A percentile compares a stretch with the other conserved stretches of the same genome.
These are phyloP conservation scores for Coprinellus micaceus DNA, from an alignment of 768 basidiomycete species.

Conservation along the genomic window DNA sequence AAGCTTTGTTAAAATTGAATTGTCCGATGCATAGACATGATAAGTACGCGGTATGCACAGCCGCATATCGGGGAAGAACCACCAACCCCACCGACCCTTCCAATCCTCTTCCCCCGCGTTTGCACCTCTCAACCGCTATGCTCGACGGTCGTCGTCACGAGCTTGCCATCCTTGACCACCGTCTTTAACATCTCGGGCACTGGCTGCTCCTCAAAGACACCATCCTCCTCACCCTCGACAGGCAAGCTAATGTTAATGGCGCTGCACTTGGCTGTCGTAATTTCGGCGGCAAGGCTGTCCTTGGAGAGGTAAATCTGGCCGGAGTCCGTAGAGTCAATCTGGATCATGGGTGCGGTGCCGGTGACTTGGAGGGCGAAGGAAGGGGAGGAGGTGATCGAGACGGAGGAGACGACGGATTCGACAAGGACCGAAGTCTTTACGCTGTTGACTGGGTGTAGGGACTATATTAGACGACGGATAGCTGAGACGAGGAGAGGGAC, in stretches of 20 bases:
- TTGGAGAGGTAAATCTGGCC: constrained; percentile 93
- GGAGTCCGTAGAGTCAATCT: constrained; percentile 91
- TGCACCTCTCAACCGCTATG: constrained; percentile 64
- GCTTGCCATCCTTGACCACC: constrained; percentile 71
- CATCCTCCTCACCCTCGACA: constrained; percentile 85
- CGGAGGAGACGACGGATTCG: constrained; percentile 87
- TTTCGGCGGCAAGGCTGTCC: constrained; percentile 70
- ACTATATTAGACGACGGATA: background rate
- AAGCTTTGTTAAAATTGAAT: no score
- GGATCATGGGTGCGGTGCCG: constrained; percentile 86
- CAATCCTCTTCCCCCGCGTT: no score
- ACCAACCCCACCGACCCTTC: no score
- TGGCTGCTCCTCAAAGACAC: constrained; percentile 83
- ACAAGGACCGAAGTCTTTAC: constrained; percentile 83
- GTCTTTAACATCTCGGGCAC: constrained; percentile 97
- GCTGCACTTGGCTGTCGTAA: constrained; percentile 93
- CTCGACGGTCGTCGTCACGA: constrained; percentile 87
- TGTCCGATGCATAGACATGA: no score
- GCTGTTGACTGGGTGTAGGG: constrained; percentile 65
- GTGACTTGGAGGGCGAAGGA: constrained; percentile 93
- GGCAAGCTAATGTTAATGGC: constrained; percentile 89
- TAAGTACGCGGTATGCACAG: no score
- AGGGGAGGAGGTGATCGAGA: constrained; percentile 86
- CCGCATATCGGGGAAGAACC: no score
- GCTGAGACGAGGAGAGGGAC: constrained; percentile 20